Base-by-base conservation (phyloP, 1,284 basidiomycete genomes). In the Amylostereum areolatum region DNA sequence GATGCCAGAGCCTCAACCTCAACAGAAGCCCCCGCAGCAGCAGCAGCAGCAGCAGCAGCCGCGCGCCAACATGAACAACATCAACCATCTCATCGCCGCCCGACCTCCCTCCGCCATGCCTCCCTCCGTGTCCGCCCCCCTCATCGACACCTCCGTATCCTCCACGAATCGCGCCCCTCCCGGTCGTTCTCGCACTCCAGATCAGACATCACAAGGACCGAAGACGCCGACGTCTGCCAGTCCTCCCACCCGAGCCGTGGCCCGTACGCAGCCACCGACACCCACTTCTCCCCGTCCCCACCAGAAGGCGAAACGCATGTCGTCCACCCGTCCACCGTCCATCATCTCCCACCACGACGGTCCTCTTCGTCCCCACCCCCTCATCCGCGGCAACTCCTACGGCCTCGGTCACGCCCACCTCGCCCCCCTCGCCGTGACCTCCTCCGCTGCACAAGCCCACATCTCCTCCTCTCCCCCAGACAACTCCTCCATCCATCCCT, bases 331-430 rank as follows among this genome's bases (percentile, higher is more conserved):
- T 24, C 81, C 83, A 10, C 73, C 82, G 31, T 86, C 85, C 3
- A 75, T 50, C 51, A 5, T 27, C 36, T 27, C 29, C 65, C 45
- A 53, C 51, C 56, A 67, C 32, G 62, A 66, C 12, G 60, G 55
- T 10, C 52, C 68, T 25, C 65, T 84, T 46, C 81, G 83, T 24
- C 85, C 83, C 1, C 85, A 89, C 60, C 86, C 85, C 5, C 73
- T 89, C 46, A 86, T 89, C 54, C 81, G 85, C 48, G 84, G 83
- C 7, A 74, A 81, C 55, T 85, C 85, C 0, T 79, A 75, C 52
- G 78, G 80, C 8, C 72, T 74, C 55, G 64, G 59, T 3, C n/a
- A n/a, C n/a, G n/a, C n/a, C n/a, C 59, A 45, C 52, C 44, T 58
- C 18, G 55, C 57, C 44, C 32, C 59, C 56, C 34, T 55, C 60